Base-by-base conservation (phyloP, 2,329 filamentous ascomycete species). In the Orbilia blumenaviensis region DNA sequence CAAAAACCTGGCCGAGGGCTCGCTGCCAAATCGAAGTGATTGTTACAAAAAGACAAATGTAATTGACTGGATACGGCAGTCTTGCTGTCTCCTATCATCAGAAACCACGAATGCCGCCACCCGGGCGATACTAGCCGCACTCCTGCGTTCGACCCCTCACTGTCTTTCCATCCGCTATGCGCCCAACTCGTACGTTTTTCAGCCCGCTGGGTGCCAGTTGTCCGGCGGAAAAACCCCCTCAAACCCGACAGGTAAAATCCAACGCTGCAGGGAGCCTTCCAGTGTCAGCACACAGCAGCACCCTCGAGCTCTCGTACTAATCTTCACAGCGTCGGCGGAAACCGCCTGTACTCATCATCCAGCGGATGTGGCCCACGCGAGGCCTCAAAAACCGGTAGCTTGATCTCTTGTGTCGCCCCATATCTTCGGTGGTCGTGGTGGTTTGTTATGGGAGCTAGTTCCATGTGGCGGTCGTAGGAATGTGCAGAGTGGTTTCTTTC, bases 301-400 rank as follows among this genome's bases (percentile, higher is more conserved):
- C n/a, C n/a, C n/a, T n/a, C n/a, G n/a, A n/a, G n/a, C 27, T 48
- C 71, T 48, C 27, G 52, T 16, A 16, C 41, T 21, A 44, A 41
- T 25, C 29, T 18, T 75, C 48, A 75, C 21, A 75, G 63, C n/a
- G 71, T 68, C 29, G 71, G 71, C 21, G 71, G 71, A 41, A 75
- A 75, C 36, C 63, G 50, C 34, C 71, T 36, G 44, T 68, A 75
- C 8, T 63, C 71, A 25, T 67, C 63, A 21, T 68, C 58, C 36
- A 75, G 36, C 12, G 71, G 63, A 32, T 63, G 56, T 14, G 62
- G 36, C 21, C 42, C 46, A 38, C 32, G 21, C 10, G 58, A 66
- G 12, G 69, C 63, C 32, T 75, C 71, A n/a, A 75, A 75, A 9
- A 75, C 63, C 23, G 71, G 71, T 23, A 75, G 23, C 16, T 75